phyloP scores from a whole-genome alignment of 208 protist genomes.

The Tetramitus jugosus region DNA sequence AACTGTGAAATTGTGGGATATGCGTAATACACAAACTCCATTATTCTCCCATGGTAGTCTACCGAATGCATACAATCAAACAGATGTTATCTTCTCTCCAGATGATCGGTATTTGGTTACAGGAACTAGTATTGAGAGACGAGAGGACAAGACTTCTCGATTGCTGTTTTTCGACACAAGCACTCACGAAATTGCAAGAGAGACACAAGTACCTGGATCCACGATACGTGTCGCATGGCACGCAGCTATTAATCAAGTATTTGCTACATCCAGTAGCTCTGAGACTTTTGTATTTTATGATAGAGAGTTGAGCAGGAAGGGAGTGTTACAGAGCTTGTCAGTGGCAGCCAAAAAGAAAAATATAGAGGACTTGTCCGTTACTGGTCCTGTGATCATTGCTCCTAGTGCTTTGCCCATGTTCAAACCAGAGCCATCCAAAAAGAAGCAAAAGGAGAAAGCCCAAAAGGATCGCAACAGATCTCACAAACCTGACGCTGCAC shows the following conservation, averaged over 20 bases:
- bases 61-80: not conserved
- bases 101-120: not conserved
- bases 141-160: not conserved
- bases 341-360: not conserved
- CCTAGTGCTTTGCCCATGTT: not conserved
- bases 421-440: not conserved
- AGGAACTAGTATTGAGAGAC: too few species aligned
- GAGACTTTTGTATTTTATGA: not conserved
- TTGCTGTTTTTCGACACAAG: not conserved
- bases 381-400: not conserved
- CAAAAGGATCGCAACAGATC: not conserved
- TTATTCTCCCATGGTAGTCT: not conserved
- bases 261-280: not conserved
- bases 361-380: not conserved
- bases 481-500: not conserved
- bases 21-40: not conserved
- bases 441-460: not conserved
- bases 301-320: not conserved
- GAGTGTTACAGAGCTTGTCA: not conserved
- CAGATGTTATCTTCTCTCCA: not conserved
- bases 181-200: not conserved
- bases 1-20: not conserved
- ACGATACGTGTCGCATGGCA: not conserved
- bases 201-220: not conserved
- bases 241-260: slow-evolving; percentile 17